Evolutionary conservation across 2,329 filamentous ascomycete species (phyloP), one percentile per base, ranked within the genome.

Genomic region (Metarhizium robertsii): DNA sequence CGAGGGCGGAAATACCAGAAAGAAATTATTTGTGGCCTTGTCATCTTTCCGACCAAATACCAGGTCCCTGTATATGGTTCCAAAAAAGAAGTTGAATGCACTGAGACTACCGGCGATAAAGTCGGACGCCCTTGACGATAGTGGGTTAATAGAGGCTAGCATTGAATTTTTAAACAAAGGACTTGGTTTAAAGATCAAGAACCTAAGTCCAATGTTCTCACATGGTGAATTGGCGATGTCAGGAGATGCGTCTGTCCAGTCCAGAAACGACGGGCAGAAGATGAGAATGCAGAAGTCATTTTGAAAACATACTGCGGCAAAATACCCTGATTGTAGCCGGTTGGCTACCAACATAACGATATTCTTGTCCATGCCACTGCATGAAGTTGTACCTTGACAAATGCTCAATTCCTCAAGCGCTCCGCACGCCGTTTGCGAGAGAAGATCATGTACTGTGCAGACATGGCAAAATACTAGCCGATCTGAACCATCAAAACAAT

Each of bases 1-100:
- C 2, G 69, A 66, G 0, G 62, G 60, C 0, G 80, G 78, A 52
- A 82, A 82, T 2, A 75, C 67, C 1, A 84, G 62, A 57, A 75
- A 82, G 59, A 81, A 76, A 29, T 59, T 61, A 3, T 66, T 51
- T 18, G 47, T 6, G 11, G 61, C 30, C 60, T 62, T 7, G 58
- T 56, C 59, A 20, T 57, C 53, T 32, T 58, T 50, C 49, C 30
- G 53, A 30, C 14, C 55, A 43, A 57, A 47, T 36, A 68, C 53
- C 1, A 73, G 65, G 8, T 61, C 57, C 11, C 66, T 57, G 49
- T 71, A 73, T 13, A 67, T 64, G 18, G 72, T 61, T 2, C 61
- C 64, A 11, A 73, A 61, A 16, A 71, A 50, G 11, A 61, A 54
- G n/a, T 66, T 57, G 32, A 67, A 65, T 4, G 69, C 54, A 8